These are phyloP conservation scores for Coemansia sp. DNA, from an alignment of 192 early-diverging fungal species.

Conservation along the genomic window DNA sequence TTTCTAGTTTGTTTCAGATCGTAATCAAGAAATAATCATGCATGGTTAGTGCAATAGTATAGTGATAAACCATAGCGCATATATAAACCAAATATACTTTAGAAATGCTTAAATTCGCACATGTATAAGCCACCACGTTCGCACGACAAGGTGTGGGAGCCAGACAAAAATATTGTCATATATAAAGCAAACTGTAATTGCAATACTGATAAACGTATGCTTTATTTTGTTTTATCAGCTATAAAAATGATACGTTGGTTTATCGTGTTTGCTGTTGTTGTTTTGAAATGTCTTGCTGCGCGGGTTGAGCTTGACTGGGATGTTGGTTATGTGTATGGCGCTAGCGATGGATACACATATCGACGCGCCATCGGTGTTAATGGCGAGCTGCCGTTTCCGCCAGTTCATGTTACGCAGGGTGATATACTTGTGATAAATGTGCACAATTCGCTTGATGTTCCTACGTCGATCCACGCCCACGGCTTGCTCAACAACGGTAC, in stretches of 20 bases:
- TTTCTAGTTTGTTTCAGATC: not conserved
- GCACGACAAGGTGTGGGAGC: too few species aligned
- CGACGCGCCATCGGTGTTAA: not conserved
- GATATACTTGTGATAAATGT: not conserved
- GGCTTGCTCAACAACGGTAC: not conserved
- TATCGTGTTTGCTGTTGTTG: not conserved
- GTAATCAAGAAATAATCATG: not conserved
- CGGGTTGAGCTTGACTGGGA: not conserved
- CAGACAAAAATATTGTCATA: too few species aligned
- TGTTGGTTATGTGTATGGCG: not conserved
- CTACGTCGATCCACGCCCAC: not conserved
- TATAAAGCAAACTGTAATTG: not conserved
- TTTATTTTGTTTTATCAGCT: not conserved
- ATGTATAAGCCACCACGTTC: too few species aligned
- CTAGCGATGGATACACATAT: not conserved
- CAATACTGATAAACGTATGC: not conserved
- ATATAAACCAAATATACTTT: too few species aligned
- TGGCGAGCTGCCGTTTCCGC: not conserved
- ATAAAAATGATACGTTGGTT: not conserved
- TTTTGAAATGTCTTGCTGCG: not conserved
- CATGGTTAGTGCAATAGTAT: not conserved
- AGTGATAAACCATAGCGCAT: too few species aligned
- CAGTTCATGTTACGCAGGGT: not conserved
- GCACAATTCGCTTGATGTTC: not conserved
- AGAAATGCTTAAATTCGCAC: too few species aligned